Evolutionary conservation across 306 rosid species (phyloP).

Genomic region (Dryas alaskensis): DNA sequence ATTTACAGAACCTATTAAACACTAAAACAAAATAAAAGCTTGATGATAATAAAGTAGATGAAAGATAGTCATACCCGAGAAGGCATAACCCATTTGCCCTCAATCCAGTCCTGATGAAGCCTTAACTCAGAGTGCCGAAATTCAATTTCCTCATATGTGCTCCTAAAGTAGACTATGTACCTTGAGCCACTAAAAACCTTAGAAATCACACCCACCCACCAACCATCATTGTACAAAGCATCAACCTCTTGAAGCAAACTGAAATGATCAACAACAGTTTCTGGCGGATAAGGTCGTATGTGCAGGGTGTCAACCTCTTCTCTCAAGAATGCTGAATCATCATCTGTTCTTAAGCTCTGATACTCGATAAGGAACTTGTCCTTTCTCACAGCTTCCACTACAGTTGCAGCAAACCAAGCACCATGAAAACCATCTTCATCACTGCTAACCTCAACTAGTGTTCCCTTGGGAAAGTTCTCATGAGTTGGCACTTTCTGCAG

Average conservation of each 20-base stretch:
- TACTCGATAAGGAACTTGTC: conserved; percentile 40
- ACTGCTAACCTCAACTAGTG: conserved; percentile 36
- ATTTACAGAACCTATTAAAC: not conserved
- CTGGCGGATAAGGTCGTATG: conserved; percentile 35
- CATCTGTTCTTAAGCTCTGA: conserved; percentile 37
- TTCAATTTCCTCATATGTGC: conserved; percentile 31
- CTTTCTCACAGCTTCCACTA: conserved; percentile 13
- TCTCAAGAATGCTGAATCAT: conserved; percentile 28
- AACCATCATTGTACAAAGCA: conserved; percentile 40
- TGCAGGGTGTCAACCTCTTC: conserved; percentile 38
- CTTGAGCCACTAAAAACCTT: conserved; percentile 24
- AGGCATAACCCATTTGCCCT: conserved; percentile 39
- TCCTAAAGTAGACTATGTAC: conserved; percentile 32
- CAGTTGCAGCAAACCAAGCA: conserved; percentile 43
- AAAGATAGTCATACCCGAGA: conserved; percentile 27
- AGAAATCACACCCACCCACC: conserved; percentile 45
- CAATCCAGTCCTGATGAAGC: conserved; percentile 46
- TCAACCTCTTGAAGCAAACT: conserved; percentile 36
- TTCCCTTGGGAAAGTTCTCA: conserved; percentile 29
- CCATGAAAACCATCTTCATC: conserved; percentile 48
- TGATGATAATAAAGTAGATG: not conserved
- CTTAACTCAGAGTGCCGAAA: conserved; percentile 34
- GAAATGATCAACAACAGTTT: conserved; percentile 18
- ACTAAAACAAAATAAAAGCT: not conserved
- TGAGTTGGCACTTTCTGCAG: conserved; percentile 16